Conservation (phyloP, 2,329 filamentous ascomycete genomes). For the Claviceps monticola region DNA sequence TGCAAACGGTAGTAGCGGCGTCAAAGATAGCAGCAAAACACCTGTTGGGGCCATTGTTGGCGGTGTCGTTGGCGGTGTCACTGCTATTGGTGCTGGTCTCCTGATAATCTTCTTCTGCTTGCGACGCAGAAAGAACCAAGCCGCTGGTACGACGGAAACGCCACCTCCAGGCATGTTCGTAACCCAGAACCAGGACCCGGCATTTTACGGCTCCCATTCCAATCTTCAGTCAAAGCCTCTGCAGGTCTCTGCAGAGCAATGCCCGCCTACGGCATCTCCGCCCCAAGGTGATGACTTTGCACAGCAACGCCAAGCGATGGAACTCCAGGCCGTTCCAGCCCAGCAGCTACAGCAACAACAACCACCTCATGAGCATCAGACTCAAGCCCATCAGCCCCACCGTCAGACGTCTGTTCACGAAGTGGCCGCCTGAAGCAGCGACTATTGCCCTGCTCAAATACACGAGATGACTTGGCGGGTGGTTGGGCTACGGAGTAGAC, state of each 20-base stretch:
- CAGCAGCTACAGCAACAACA: neutral
- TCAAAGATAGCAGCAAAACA: constrained; percentile 5
- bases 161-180: constrained; percentile 1
- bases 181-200: constrained; percentile 3
- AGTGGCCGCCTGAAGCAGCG: constrained; percentile 6
- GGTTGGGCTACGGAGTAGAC: no score
- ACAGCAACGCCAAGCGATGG: constrained; percentile 10
- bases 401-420: constrained; percentile 16
- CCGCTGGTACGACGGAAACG: constrained; percentile 2
- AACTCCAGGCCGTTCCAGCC: constrained; percentile 9
- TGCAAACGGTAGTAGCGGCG: neutral
- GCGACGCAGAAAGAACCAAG: constrained; percentile 15
- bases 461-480: no score
- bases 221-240: neutral
- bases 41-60: constrained; percentile 24
- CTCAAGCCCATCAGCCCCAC: neutral
- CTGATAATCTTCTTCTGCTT: constrained; percentile 18
- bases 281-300: constrained; percentile 11
- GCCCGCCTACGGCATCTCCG: constrained; percentile 6
- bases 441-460: no score
- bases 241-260: constrained; percentile 10
- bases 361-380: neutral
- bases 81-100: constrained; percentile 17
- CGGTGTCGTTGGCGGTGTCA: constrained; percentile 24
- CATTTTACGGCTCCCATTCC: constrained; percentile 16